A percentile compares a stretch with the other conserved stretches of the same genome.
phyloP scores from a whole-genome alignment of 306 rosid species.

The Cicer pinnatifidum region DNA sequence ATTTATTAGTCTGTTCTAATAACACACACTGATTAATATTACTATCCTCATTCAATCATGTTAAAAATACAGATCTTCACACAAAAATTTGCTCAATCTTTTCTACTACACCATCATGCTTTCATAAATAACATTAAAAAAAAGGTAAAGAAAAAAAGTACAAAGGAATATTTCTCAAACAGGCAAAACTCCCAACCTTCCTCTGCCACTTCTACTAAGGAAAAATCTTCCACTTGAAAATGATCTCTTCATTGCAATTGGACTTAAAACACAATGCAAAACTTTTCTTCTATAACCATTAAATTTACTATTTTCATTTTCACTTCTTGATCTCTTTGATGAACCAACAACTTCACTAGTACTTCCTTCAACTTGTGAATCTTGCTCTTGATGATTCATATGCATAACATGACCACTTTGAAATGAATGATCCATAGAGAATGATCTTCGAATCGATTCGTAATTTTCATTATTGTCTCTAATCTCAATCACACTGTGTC shows the following conservation, averaged over 20 bases:
- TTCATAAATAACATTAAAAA: not conserved
- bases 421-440: constrained; percentile 77
- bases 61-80: constrained; percentile 33
- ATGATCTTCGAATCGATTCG: constrained; percentile 65
- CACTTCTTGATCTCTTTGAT: constrained; percentile 62
- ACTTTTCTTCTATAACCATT: constrained; percentile 53
- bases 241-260: constrained; percentile 86
- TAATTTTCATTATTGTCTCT: constrained; percentile 52
- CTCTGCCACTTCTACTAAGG: constrained; percentile 61
- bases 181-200: constrained; percentile 58
- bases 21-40: too few species aligned
- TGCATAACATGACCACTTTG: constrained; percentile 47
- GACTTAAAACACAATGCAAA: constrained; percentile 65
- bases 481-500: constrained; percentile 66
- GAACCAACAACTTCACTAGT: constrained; percentile 51
- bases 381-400: constrained; percentile 56
- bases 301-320: constrained; percentile 57
- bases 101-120: constrained; percentile 15
- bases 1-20: too few species aligned
- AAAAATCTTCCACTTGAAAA: constrained; percentile 84
- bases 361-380: constrained; percentile 48
- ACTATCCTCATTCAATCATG: not conserved
- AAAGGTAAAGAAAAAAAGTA: not conserved
- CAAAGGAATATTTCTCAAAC: constrained; percentile 42
- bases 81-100: constrained; percentile 44